Evolutionary conservation across 345 rosid genomes (phyloP), one percentile per base, ranked within the genome.

Genomic region (Gossypium bickii): DNA sequence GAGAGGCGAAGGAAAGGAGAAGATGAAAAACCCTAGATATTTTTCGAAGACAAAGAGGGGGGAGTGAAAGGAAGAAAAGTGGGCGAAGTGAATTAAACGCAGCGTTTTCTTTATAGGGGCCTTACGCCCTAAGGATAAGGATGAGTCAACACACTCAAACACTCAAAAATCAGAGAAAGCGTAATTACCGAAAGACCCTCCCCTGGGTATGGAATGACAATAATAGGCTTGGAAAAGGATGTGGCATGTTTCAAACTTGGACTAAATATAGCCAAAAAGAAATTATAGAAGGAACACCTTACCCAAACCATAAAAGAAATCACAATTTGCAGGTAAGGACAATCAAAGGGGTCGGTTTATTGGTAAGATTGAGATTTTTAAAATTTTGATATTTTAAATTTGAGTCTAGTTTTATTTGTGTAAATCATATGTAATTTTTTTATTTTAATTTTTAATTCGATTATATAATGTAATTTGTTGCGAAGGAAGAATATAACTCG

Each of bases 61-160:
- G 5, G 41, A 34, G 41, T 1, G 41, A 34, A 5, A 34, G 41
- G 41, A 34, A 57, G 13, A 48, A 48, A 12, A 48, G 12, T 17
- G 7, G 9, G 22, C 6, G 41, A 4, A 5, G 22, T 22, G 11
- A 57, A 12, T 5, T 41, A 65, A 45, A 44, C 70, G 70, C 48
- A 22, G 70, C 61, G 63, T 59, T 65, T 65, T 18, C 22, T 47
- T 65, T 65, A 43, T 59, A 20, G 15, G 27, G 57, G 15, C 7
- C 34, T 65, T 41, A 2, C 2, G 17, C 45, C 51, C 51, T 43
- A 65, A 65, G 69, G 51, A 65, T 65, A 65, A 63, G 69, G 69
- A 65, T 65, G 16, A 41, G 13, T 65, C 69, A 43, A 64, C 64
- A 27, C 43, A 60, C 64, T 13, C 2, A 22, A 58, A 25, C 64